phyloP scores from a whole-genome alignment of 352 stramenopile species.

The Globisporangium nunn region DNA sequence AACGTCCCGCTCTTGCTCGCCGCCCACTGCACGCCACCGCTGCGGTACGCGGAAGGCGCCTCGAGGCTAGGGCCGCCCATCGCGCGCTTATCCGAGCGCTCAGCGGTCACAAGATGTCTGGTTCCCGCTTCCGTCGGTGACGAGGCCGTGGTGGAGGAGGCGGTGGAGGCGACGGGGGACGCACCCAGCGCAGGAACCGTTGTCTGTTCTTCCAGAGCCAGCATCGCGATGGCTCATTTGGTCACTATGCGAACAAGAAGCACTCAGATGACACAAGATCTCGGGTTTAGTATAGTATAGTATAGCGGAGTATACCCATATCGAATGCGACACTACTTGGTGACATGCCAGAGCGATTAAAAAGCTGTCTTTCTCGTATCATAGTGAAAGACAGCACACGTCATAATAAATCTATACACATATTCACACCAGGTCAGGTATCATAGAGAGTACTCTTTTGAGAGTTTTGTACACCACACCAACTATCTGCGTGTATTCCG shows the following conservation, averaged over 20 bases:
- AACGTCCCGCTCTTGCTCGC: conserved; percentile 61
- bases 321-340: too few species aligned
- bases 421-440: too few species aligned
- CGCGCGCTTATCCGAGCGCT: neutral
- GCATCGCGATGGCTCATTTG: neutral
- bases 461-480: too few species aligned
- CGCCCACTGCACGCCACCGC: conserved; percentile 5
- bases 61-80: neutral
- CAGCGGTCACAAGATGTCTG: neutral
- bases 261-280: too few species aligned
- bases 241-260: neutral
- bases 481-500: too few species aligned
- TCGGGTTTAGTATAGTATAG: too few species aligned
- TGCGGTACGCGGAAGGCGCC: neutral
- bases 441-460: too few species aligned
- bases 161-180: neutral
- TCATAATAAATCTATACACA: too few species aligned
- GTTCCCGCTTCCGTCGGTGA: neutral
- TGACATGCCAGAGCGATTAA: too few species aligned
- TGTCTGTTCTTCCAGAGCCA: neutral
- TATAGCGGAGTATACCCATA: too few species aligned
- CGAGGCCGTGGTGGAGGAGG: neutral
- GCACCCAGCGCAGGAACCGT: neutral
- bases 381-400: too few species aligned
- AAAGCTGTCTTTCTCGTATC: too few species aligned